A percentile compares a stretch with the other conserved stretches of the same genome.
Conservation (phyloP, 1,139 yeast genomes). For the Wickerhamomyces sp. region DNA sequence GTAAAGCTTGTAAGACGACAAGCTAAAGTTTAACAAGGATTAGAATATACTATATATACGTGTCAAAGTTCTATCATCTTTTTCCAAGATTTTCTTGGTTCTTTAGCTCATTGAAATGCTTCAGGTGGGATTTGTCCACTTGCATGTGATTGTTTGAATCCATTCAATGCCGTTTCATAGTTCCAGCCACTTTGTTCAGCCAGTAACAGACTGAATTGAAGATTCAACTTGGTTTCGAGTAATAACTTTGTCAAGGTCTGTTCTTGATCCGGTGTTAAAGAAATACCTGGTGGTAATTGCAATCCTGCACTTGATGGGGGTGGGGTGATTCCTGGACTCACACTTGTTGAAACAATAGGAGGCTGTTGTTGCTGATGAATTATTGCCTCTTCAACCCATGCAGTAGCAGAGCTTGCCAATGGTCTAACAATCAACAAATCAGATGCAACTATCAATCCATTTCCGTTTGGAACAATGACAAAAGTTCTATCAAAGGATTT, state of each 20-base stretch:
- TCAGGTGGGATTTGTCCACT: conserved; percentile 51
- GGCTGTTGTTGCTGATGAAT: conserved; percentile 6
- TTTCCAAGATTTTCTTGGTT: too few species aligned
- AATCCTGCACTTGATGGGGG: conserved; percentile 7
- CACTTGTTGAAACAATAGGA: conserved; percentile 12
- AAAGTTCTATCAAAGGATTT: conserved; percentile 88
- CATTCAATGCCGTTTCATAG: conserved; percentile 60
- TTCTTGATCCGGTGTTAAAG: conserved; percentile 45
- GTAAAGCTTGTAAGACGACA: too few species aligned
- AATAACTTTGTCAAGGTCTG: conserved; percentile 62
- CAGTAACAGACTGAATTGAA: conserved; percentile 77
- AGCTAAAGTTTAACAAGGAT: too few species aligned
- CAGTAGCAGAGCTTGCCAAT: conserved; percentile 53
- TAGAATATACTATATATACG: too few species aligned
- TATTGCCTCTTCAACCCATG: conserved; percentile 31
- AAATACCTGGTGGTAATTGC: conserved; percentile 22
- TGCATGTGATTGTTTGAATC: conserved; percentile 60
- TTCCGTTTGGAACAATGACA: conserved; percentile 68
- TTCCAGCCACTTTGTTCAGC: conserved; percentile 90
- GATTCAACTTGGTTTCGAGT: conserved; percentile 68
- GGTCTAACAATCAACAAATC: conserved; percentile 72
- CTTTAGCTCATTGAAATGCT: conserved; percentile 34
- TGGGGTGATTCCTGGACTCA: conserved; percentile 16
- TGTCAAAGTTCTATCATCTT: too few species aligned
- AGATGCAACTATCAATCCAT: conserved; percentile 76